Evolutionary conservation across 2,329 filamentous ascomycete genomes (phyloP).

Genomic region (Pseudogymnoascus sp.): DNA sequence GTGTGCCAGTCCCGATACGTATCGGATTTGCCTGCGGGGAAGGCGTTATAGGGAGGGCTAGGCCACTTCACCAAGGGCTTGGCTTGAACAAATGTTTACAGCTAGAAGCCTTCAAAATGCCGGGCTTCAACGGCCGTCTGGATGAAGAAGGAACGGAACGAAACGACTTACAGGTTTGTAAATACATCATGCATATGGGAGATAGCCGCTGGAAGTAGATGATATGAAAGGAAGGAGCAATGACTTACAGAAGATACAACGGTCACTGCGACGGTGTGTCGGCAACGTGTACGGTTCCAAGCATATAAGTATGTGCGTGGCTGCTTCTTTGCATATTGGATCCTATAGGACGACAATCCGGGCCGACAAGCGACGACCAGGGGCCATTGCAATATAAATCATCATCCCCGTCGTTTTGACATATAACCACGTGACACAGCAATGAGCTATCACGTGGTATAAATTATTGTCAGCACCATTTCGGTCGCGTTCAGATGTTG

Average conservation of each 20-base stretch:
- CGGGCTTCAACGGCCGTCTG: not conserved
- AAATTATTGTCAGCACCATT: not conserved
- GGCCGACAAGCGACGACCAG: not conserved
- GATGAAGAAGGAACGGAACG: not conserved
- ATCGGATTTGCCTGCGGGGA: constrained; percentile 1
- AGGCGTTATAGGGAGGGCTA: not conserved
- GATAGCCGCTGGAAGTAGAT: not conserved
- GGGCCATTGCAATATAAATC: not conserved
- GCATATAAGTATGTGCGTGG: not conserved
- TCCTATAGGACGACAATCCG: not conserved
- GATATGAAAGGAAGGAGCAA: not conserved
- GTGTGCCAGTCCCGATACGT: not conserved
- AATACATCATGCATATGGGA: not conserved
- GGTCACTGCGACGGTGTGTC: not conserved
- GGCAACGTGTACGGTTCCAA: not conserved
- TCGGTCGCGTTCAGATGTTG: not conserved
- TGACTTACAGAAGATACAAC: not conserved
- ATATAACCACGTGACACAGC: not conserved
- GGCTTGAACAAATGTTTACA: not conserved
- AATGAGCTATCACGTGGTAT: not conserved
- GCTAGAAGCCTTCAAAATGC: not conserved
- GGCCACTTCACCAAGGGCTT: not conserved
- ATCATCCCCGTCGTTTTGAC: not conserved
- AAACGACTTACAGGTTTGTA: not conserved
- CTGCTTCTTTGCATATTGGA: not conserved